Percentiles rank a stretch among this genome's conserved stretches.
These are phyloP conservation scores for Neoboletus brunneissimus DNA, from an alignment of 768 basidiomycete species.

Conservation along the genomic window DNA sequence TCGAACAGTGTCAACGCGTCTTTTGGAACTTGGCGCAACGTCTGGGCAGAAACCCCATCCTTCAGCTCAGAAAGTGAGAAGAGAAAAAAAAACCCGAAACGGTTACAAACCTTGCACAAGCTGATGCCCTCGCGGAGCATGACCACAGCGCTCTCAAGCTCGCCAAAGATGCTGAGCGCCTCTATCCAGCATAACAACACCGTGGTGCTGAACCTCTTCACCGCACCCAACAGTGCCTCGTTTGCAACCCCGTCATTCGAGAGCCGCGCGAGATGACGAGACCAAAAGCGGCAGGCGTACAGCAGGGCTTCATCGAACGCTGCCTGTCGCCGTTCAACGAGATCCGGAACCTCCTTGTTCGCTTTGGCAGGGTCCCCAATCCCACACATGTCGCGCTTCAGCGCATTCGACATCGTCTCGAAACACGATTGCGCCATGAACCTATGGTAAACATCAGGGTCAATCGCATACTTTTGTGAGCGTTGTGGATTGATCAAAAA, in stretches of 20 bases:
- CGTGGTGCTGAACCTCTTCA: conserved; percentile 13
- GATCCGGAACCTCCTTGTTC: conserved; percentile 18
- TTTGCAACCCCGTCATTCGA: conserved; percentile 3
- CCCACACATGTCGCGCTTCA: conserved; percentile 23
- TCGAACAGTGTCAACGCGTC: conserved; percentile 9
- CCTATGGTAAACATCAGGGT: conserved; percentile 14
- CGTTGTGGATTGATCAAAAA: conserved; percentile 18
- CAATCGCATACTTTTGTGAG: conserved; percentile 13
- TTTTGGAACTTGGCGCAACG: conserved; percentile 5
- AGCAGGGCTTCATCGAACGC: conserved; percentile 15
- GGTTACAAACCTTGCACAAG: conserved; percentile 15
- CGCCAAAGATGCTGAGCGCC: conserved; percentile 17
- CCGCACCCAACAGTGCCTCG: conserved; percentile 6
- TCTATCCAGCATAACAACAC: conserved; percentile 20
- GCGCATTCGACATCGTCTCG: conserved; percentile 14
- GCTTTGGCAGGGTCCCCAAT: conserved; percentile 16
- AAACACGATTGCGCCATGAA: conserved; percentile 21
- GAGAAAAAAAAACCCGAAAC: not conserved
- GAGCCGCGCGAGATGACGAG: conserved; percentile 16
- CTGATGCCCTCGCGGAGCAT: conserved; percentile 12
- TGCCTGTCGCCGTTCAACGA: conserved; percentile 11
- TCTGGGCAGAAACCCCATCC: not conserved
- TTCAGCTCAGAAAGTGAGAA: not conserved
- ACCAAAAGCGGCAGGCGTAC: conserved; percentile 23
- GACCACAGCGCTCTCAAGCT: conserved; percentile 14